Percentiles rank a stretch among this genome's conserved stretches.
These are phyloP conservation scores for Suhomyces choctaworum DNA, from an alignment of 1,139 yeast genomes.

Conservation along the genomic window DNA sequence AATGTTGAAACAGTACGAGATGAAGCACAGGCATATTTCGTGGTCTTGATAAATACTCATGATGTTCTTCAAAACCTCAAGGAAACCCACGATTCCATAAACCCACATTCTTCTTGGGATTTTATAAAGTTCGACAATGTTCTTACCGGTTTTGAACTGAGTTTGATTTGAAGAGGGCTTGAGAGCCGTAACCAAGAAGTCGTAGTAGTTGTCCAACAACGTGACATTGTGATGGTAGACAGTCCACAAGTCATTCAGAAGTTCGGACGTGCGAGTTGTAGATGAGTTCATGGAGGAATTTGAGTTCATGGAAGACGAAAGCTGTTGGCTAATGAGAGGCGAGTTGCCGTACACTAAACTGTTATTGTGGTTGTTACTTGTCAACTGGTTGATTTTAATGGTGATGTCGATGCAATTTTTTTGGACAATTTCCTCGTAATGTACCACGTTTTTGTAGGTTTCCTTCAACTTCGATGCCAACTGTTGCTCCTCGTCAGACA, in stretches of 20 bases:
- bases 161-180: conserved; percentile 55
- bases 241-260: conserved; percentile 66
- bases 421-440: conserved; percentile 67
- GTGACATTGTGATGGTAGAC: conserved; percentile 68
- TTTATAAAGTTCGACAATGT: conserved; percentile 71
- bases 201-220: conserved; percentile 66
- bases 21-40: conserved; percentile 49
- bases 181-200: conserved; percentile 67
- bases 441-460: conserved; percentile 67
- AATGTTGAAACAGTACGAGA: conserved; percentile 52
- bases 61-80: conserved; percentile 77
- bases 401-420: conserved; percentile 62
- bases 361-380: conserved; percentile 24
- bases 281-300: conserved; percentile 20
- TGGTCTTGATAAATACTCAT: conserved; percentile 56
- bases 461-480: conserved; percentile 71
- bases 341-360: conserved; percentile 22
- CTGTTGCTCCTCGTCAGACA: conserved; percentile 68
- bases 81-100: conserved; percentile 73
- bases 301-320: conserved; percentile 22
- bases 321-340: conserved; percentile 20
- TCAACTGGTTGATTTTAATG: conserved; percentile 49
- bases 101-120: conserved; percentile 82
- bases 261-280: conserved; percentile 44
- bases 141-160: conserved; percentile 68